These are phyloP conservation scores for Aspergillus unguis DNA, from an alignment of 2,329 filamentous ascomycete genomes.

Conservation along the genomic window DNA sequence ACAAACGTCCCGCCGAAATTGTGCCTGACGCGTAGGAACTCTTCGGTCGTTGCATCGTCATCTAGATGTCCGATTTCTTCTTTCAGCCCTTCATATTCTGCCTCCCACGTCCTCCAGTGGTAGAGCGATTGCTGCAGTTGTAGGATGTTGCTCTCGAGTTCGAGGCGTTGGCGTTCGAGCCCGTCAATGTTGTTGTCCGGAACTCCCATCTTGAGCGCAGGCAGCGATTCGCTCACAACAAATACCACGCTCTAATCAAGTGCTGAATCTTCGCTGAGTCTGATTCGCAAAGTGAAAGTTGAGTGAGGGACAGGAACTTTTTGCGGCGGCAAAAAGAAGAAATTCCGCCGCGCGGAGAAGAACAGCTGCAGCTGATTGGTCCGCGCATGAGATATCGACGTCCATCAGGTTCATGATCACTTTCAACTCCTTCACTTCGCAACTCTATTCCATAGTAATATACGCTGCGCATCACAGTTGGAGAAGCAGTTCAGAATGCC, in stretches of 20 bases:
- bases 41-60: slow-evolving; percentile 48
- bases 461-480: too few relatives aligned
- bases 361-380: slow-evolving; percentile 23
- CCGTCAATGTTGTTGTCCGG: slow-evolving; percentile 56
- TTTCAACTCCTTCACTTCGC: not conserved
- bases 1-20: slow-evolving; percentile 47
- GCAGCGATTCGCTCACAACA: too few relatives aligned
- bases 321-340: slow-evolving; percentile 17
- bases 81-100: slow-evolving; percentile 85
- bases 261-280: too few relatives aligned
- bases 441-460: not conserved
- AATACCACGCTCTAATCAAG: too few relatives aligned
- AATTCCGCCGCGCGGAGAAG: slow-evolving; percentile 18
- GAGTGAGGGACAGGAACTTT: slow-evolving; percentile 9
- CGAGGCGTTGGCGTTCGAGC: slow-evolving; percentile 70
- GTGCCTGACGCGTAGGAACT: slow-evolving; percentile 50
- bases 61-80: slow-evolving; percentile 67
- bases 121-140: slow-evolving; percentile 72
- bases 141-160: slow-evolving; percentile 71
- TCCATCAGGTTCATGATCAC: not conserved
- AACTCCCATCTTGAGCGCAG: slow-evolving; percentile 28
- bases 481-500: slow-evolving; percentile 23
- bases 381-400: slow-evolving; percentile 18
- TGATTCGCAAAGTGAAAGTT: not conserved
- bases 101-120: slow-evolving; percentile 88